Evolutionary conservation across 768 basidiomycete species (phyloP).

Genomic region (Tylopilus subfusipes): DNA sequence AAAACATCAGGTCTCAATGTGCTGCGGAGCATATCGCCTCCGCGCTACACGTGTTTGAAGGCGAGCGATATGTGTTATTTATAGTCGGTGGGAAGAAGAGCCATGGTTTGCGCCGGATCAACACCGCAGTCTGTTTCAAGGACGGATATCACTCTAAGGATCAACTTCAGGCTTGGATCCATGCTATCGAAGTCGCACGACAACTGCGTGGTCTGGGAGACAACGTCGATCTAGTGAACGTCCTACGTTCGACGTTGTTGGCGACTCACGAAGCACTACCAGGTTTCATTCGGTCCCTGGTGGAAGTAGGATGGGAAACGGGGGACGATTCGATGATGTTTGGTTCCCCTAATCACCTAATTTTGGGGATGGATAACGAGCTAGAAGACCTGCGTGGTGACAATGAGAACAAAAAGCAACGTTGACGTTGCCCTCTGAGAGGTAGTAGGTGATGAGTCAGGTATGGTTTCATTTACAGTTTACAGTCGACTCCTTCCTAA

Average conservation of each 20-base stretch:
- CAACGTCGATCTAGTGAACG: not conserved
- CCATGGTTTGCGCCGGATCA: not conserved
- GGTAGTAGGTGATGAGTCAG: not conserved
- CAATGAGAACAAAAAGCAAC: constrained; percentile 16
- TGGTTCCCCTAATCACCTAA: constrained; percentile 23
- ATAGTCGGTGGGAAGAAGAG: constrained; percentile 24
- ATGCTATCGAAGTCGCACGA: constrained; percentile 21
- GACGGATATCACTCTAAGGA: constrained; percentile 45
- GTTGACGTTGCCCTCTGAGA: constrained; percentile 10
- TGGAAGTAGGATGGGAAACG: constrained; percentile 38
- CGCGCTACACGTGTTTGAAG: constrained; percentile 39
- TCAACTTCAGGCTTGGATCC: constrained; percentile 55
- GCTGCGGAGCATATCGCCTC: constrained; percentile 15
- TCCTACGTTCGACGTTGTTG: constrained; percentile 12
- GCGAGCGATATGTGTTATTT: constrained; percentile 55
- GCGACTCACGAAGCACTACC: constrained; percentile 12
- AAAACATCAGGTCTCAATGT: constrained; percentile 14
- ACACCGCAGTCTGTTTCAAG: constrained; percentile 48
- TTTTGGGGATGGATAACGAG: constrained; percentile 14
- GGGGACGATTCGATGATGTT: constrained; percentile 31
- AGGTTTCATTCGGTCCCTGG: constrained; percentile 18
- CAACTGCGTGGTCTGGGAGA: not conserved
- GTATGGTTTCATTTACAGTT: not conserved
- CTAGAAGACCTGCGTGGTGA: not conserved
- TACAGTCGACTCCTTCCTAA: not conserved